A percentile compares a stretch with the other conserved stretches of the same genome.
These are phyloP conservation scores for Taphrina wiesneri DNA, from an alignment of 1,139 yeast species.

Conservation along the genomic window DNA sequence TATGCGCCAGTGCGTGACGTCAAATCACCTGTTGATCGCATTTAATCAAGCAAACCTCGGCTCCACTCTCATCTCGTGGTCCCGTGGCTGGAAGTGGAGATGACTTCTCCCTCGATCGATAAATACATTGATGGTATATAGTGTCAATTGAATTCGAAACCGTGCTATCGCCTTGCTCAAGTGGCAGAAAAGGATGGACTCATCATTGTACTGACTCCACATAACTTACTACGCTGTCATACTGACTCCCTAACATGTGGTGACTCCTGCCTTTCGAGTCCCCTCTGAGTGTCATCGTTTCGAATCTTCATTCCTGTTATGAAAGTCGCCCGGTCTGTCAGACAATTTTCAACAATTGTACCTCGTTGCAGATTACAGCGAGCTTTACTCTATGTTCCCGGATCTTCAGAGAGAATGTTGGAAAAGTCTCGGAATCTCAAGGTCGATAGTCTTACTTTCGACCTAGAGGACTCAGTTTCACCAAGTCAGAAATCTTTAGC, in stretches of 20 bases:
- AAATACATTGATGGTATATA: too few relatives aligned
- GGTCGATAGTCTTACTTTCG: slow-evolving; percentile 23
- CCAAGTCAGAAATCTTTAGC: slow-evolving; percentile 4
- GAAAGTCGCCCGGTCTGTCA: not conserved
- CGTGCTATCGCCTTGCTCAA: too few relatives aligned
- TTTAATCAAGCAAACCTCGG: not conserved
- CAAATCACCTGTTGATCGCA: too few relatives aligned
- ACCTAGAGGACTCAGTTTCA: slow-evolving; percentile 26
- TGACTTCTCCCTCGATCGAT: too few relatives aligned
- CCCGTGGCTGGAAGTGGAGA: too few relatives aligned
- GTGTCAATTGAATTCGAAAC: too few relatives aligned
- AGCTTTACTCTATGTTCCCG: slow-evolving; percentile 26
- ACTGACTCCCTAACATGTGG: too few relatives aligned
- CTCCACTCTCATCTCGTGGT: not conserved
- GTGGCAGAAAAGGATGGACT: not conserved
- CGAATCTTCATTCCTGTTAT: not conserved
- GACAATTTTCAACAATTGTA: not conserved
- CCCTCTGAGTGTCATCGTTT: too few relatives aligned
- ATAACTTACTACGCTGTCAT: too few relatives aligned
- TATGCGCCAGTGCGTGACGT: too few relatives aligned
- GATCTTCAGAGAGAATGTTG: slow-evolving; percentile 31
- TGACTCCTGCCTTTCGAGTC: not conserved
- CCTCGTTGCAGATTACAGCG: slow-evolving; percentile 2
- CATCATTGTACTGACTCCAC: not conserved
- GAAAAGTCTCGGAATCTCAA: slow-evolving; percentile 16